Conservation (phyloP, 352 stramenopile genomes). For the Globisporangium acanthophoron region DNA sequence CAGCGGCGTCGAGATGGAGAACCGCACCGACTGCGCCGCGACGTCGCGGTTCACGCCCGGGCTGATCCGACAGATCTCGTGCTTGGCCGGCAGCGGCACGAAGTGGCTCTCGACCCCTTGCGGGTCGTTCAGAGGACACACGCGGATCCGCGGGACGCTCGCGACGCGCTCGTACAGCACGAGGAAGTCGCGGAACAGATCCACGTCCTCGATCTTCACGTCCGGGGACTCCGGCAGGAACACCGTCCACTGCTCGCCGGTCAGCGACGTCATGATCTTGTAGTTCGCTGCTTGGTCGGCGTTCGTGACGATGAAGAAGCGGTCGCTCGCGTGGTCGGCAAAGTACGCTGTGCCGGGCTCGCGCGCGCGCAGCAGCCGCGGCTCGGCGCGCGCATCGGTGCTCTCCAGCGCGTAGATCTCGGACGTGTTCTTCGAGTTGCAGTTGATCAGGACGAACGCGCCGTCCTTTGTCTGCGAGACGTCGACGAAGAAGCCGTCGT, state of each 20-base stretch:
- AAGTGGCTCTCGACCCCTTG: slow-evolving; percentile 21
- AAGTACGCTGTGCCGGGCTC: slow-evolving; percentile 77
- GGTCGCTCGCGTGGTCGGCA: slow-evolving; percentile 60
- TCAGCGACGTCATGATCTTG: slow-evolving; percentile 40
- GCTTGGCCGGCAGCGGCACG: slow-evolving; percentile 49
- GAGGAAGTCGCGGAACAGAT: slow-evolving; percentile 75
- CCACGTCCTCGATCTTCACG: slow-evolving; percentile 87
- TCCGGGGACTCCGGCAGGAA: slow-evolving; percentile 46
- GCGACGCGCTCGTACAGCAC: slow-evolving; percentile 78
- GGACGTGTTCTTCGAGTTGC: slow-evolving; percentile 85
- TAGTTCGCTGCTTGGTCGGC: slow-evolving; percentile 66
- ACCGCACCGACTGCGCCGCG: slow-evolving; percentile 45
- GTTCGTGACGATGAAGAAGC: slow-evolving; percentile 84
- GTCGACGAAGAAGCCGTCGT: slow-evolving; percentile 82
- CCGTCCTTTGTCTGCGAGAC: slow-evolving; percentile 82
- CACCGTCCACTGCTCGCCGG: slow-evolving; percentile 30
- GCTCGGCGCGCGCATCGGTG: slow-evolving; percentile 16
- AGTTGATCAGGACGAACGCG: slow-evolving; percentile 79
- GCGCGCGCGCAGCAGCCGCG: slow-evolving; percentile 41
- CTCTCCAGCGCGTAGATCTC: slow-evolving; percentile 63
- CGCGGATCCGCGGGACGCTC: slow-evolving; percentile 69
- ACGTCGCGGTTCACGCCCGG: slow-evolving; percentile 84
- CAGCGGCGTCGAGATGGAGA: slow-evolving; percentile 68
- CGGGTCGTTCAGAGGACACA: slow-evolving; percentile 22
- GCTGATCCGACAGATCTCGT: slow-evolving; percentile 51